Evolutionary conservation across 257 asterid species (phyloP), one percentile per base, ranked within the genome.

Genomic region (Plantago ovata): DNA sequence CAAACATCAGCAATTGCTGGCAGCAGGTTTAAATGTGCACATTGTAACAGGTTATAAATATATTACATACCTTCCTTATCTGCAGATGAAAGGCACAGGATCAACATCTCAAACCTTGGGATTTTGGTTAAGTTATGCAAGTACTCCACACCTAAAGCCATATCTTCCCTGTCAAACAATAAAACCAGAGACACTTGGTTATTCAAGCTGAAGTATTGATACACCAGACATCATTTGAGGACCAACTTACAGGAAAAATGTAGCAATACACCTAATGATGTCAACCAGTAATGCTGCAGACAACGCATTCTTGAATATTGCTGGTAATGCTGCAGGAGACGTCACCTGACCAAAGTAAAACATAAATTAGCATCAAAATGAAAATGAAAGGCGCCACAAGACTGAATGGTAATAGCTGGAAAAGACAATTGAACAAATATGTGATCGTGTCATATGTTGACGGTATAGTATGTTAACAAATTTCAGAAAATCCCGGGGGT

Each of bases 81-180:
- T 0, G 77, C 60, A 15, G 89, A 74, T 38, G 96, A 73, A 64
- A 93, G 95, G 67, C 91, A 89, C 99, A 93, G 77, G 66, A 89
- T 69, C 54, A 93, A 69, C 92, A 81, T 74, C 70, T 84, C 89
- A 44, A 93, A 89, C 79, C 97, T 81, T 44, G 95, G 95, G 80
- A 81, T 69, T 78, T 71, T 86, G 67, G 84, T 73, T 53, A 93
- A 61, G 68, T 70, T 78, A 61, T 79, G 87, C 76, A 93, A 76
- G 84, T 84, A 93, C 9, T 80, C 77, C 60, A 89, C 76, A 49
- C 87, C 81, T 62, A 86, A 76, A 56, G 76, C 79, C 81, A 72
- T 76, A 66, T 93, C 98, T 63, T 81, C 92, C 76, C 98, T 93
- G 85, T 66, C 66, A 67, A 76, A 64, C 63, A 73, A 58, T 63